A percentile compares a stretch with the other conserved stretches of the same genome.
These are phyloP conservation scores for Pleurotus tuber-regium DNA, from an alignment of 768 basidiomycete genomes.

Conservation along the genomic window DNA sequence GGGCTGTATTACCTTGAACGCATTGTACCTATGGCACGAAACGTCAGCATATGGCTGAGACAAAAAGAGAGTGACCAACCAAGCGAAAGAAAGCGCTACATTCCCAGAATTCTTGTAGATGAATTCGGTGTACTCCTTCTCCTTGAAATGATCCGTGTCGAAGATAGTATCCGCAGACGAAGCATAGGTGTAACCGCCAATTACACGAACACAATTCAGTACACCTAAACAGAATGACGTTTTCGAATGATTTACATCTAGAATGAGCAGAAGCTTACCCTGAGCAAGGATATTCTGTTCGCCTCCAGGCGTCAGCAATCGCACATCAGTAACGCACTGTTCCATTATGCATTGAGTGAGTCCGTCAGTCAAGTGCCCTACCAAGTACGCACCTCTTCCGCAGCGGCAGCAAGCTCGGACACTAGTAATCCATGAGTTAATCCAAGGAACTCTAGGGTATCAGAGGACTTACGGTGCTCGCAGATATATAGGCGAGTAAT, in stretches of 20 bases:
- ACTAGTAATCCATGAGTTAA: constrained; percentile 34
- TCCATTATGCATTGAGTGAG: constrained; percentile 5
- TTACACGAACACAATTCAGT: constrained; percentile 62
- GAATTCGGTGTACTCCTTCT: constrained; percentile 47
- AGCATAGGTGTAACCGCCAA: constrained; percentile 58
- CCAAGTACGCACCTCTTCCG: constrained; percentile 53
- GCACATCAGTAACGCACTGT: constrained; percentile 56
- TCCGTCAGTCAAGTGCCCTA: not conserved
- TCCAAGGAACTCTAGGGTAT: not conserved
- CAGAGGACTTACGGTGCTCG: constrained; percentile 50
- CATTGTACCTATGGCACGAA: constrained; percentile 48
- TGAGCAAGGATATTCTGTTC: constrained; percentile 52
- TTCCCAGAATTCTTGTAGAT: constrained; percentile 46
- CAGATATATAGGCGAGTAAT: constrained; percentile 56
- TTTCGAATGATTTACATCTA: no score
- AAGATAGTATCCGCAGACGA: constrained; percentile 50
- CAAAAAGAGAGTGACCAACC: constrained; percentile 34
- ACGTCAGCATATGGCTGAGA: not conserved
- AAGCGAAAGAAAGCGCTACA: constrained; percentile 52
- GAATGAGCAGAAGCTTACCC: constrained; percentile 30
- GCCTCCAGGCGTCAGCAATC: constrained; percentile 51
- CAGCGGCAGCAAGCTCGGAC: constrained; percentile 50
- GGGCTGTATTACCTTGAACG: constrained; percentile 49
- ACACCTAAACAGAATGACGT: constrained; percentile 32
- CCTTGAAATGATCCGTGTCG: constrained; percentile 58